Percentiles rank a stretch among this genome's conserved stretches.
These are phyloP conservation scores for Adansonia gregorii DNA, from an alignment of 441 rosid species.

Conservation along the genomic window DNA sequence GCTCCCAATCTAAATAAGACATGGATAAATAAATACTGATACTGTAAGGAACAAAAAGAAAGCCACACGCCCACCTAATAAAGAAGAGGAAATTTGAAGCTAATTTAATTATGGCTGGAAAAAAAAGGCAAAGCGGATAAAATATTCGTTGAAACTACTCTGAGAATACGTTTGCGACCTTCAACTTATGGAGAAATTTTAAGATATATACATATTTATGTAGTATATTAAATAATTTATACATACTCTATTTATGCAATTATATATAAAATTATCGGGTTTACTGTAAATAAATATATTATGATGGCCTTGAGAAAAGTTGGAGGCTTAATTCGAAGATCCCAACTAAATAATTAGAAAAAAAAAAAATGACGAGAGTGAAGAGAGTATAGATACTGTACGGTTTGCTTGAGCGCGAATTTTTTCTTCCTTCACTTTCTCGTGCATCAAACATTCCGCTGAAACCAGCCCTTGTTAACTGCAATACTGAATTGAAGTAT, in stretches of 20 bases:
- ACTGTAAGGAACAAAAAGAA: not conserved
- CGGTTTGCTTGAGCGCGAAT: not conserved
- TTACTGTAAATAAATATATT: no score
- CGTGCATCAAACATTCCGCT: not conserved
- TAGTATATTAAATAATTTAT: no score
- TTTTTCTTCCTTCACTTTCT: not conserved
- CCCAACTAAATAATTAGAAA: no score
- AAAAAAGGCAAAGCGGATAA: not conserved
- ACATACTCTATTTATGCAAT: no score
- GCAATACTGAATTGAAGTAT: not conserved
- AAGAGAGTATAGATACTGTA: not conserved
- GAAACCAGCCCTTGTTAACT: not conserved
- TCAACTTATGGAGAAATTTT: slow-evolving; percentile 23
- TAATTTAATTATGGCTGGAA: not conserved
- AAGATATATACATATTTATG: no score
- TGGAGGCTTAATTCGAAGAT: no score
- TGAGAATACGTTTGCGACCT: slow-evolving; percentile 56
- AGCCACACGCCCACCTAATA: not conserved
- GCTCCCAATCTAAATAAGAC: not conserved
- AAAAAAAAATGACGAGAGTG: no score
- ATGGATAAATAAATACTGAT: not conserved
- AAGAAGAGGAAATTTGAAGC: slow-evolving; percentile 11
- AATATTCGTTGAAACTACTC: slow-evolving; percentile 43
- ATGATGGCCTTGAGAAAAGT: no score
- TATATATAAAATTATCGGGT: no score